These are phyloP conservation scores for Solanum lignicaule DNA, from an alignment of 257 asterid species.

Conservation along the genomic window DNA sequence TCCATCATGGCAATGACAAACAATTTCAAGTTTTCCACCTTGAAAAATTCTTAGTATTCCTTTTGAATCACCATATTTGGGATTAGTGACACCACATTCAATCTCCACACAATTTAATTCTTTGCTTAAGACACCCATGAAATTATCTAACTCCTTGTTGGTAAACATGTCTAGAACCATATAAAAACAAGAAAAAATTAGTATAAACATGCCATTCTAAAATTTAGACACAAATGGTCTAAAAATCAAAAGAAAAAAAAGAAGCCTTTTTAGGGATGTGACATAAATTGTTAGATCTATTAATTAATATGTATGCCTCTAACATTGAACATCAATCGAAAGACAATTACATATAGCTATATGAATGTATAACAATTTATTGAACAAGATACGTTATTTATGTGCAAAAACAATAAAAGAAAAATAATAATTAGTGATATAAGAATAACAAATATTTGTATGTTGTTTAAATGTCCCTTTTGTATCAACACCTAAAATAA, in stretches of 20 bases:
- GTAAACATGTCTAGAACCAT: background rate
- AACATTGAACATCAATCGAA: background rate
- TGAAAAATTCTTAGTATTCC: conserved; percentile 13
- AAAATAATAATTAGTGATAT: background rate
- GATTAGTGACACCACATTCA: conserved; percentile 21
- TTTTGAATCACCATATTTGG: conserved; percentile 23
- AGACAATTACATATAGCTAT: background rate
- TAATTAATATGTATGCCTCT: background rate
- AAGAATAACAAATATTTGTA: background rate
- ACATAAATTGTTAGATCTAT: background rate
- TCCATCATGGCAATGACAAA: conserved; percentile 11
- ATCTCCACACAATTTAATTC: conserved; percentile 12
- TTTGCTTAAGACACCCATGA: background rate
- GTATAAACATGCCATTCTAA: background rate
- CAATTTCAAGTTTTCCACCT: conserved; percentile 19
- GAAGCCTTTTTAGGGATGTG: background rate
- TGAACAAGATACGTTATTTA: background rate
- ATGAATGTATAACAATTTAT: background rate
- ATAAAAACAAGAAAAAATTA: background rate
- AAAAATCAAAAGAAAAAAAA: background rate
- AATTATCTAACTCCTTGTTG: background rate
- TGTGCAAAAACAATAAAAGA: background rate
- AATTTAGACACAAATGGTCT: background rate
- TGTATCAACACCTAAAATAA: background rate
- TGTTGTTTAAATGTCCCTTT: background rate